phyloP scores from a whole-genome alignment of 192 early-diverging fungal genomes.

The Helicostylum pulchrum region DNA sequence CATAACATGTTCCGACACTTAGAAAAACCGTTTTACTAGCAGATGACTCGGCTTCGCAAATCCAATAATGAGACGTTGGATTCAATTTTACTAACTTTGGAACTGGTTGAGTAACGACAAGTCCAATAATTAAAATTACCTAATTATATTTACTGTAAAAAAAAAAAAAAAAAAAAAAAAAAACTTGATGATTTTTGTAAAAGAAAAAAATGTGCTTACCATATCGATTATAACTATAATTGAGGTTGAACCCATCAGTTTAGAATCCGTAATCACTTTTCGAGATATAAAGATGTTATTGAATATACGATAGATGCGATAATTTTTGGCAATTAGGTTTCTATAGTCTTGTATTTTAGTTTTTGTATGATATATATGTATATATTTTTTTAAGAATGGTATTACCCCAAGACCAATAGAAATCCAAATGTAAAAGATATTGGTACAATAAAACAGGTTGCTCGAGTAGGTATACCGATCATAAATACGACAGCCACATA shows the following conservation, averaged over 20 bases:
- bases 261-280: constrained; percentile 43
- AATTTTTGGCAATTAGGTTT: constrained; percentile 53
- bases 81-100: constrained; percentile 26
- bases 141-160: not conserved
- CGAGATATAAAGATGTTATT: constrained; percentile 48
- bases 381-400: not conserved
- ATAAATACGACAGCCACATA: constrained; percentile 37
- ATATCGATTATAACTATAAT: constrained; percentile 35
- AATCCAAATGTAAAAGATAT: constrained; percentile 42
- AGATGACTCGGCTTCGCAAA: constrained; percentile 29
- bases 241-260: constrained; percentile 41
- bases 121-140: no score
- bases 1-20: constrained; percentile 25
- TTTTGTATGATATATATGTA: no score
- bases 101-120: not conserved
- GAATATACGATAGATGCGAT: constrained; percentile 51
- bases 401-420: constrained; percentile 31
- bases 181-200: constrained; percentile 10
- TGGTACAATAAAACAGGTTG: constrained; percentile 36
- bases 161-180: not conserved
- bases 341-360: constrained; percentile 13
- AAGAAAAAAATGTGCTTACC: not conserved
- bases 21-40: constrained; percentile 18
- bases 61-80: constrained; percentile 40
- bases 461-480: constrained; percentile 35